phyloP scores from a whole-genome alignment of 257 asterid genomes.

The Echium plantagineum region DNA sequence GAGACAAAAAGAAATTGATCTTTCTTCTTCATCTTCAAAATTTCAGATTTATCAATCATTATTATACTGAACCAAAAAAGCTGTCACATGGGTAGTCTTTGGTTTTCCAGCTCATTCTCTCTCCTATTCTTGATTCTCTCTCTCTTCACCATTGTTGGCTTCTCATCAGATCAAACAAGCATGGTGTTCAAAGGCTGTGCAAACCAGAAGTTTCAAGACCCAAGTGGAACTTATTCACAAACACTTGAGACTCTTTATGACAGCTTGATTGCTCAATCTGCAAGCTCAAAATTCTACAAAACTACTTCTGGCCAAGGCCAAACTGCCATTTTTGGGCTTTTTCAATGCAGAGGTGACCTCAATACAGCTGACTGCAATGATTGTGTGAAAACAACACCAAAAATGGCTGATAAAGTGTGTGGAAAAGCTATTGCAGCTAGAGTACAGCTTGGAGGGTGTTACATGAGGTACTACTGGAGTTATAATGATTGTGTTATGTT shows the following conservation, averaged over 20 bases:
- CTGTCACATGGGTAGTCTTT: slow-evolving; percentile 34
- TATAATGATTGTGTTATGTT: no score
- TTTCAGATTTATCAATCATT: slow-evolving; percentile 7
- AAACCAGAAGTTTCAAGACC: slow-evolving; percentile 45
- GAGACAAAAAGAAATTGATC: not conserved
- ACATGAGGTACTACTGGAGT: slow-evolving; percentile 15
- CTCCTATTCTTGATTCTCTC: slow-evolving; percentile 11
- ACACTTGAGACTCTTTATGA: slow-evolving; percentile 32
- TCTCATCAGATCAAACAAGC: slow-evolving; percentile 37
- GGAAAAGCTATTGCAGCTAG: slow-evolving; percentile 51
- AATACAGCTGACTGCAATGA: slow-evolving; percentile 32
- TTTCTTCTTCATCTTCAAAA: not conserved
- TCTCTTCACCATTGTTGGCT: slow-evolving; percentile 10
- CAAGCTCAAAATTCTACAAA: slow-evolving; percentile 50
- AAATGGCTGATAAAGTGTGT: slow-evolving; percentile 33
- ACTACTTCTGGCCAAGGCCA: slow-evolving; percentile 34
- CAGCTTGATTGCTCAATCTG: slow-evolving; percentile 42
- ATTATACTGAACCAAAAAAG: not conserved
- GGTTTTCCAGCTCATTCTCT: slow-evolving; percentile 11
- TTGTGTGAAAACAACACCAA: slow-evolving; percentile 35
- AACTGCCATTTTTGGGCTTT: slow-evolving; percentile 42
- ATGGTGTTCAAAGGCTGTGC: slow-evolving; percentile 86
- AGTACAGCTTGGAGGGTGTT: slow-evolving; percentile 61
- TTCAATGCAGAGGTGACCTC: slow-evolving; percentile 84
- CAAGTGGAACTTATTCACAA: slow-evolving; percentile 29